phyloP scores from a whole-genome alignment of 202 grass and related monocot genomes.

The Digitaria exilis region DNA sequence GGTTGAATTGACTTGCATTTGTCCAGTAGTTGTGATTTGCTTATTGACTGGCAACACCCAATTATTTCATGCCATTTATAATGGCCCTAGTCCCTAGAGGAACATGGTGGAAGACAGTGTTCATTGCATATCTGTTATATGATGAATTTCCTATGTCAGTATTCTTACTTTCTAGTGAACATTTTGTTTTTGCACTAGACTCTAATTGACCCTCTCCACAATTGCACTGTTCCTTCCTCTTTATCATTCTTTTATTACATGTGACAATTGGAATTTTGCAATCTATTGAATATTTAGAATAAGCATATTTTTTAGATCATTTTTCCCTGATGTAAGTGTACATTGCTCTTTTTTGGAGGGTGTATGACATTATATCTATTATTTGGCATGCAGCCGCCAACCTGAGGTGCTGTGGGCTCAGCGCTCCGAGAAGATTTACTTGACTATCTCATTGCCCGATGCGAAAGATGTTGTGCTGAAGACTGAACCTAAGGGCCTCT shows the following conservation, averaged over 20 bases:
- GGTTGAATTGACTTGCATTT: background rate
- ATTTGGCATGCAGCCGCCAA: slow-evolving; percentile 66
- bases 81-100: background rate
- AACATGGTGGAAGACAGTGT: background rate
- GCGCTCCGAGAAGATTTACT: slow-evolving; percentile 82
- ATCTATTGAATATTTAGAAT: background rate
- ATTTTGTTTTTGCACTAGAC: background rate
- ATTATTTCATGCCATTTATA: background rate
- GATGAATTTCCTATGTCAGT: background rate
- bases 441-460: slow-evolving; percentile 88
- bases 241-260: background rate
- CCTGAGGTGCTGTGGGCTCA: slow-evolving; percentile 97
- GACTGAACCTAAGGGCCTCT: slow-evolving; percentile 62
- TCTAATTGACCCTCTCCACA: background rate
- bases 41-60: background rate
- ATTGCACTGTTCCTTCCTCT: background rate
- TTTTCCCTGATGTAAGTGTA: background rate
- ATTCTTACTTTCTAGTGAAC: background rate
- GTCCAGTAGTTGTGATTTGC: background rate
- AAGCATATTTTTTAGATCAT: background rate
- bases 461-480: slow-evolving; percentile 80
- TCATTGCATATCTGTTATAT: background rate
- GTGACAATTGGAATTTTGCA: background rate
- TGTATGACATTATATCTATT: slow-evolving; percentile 25
- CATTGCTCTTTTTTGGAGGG: background rate